phyloP scores from a whole-genome alignment of 1,139 yeast species.

The Pichia sp. region DNA sequence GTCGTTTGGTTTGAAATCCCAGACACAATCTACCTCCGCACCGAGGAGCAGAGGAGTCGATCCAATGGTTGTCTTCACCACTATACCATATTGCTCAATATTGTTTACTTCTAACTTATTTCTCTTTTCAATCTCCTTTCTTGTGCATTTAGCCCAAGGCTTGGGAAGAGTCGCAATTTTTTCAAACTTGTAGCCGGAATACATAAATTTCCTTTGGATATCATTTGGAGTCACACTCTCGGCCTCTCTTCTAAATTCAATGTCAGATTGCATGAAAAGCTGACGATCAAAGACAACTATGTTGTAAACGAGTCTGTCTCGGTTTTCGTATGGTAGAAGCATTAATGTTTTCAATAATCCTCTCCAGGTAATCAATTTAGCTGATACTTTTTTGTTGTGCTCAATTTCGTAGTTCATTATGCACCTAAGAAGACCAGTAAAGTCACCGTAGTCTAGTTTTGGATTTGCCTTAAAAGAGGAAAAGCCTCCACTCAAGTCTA shows the following conservation, averaged over 20 bases:
- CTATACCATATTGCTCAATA: slow-evolving; percentile 71
- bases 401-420: slow-evolving; percentile 52
- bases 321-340: slow-evolving; percentile 52
- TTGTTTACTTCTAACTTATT: slow-evolving; percentile 51
- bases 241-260: slow-evolving; percentile 32
- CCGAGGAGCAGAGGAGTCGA: slow-evolving; percentile 64
- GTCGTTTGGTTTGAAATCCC: slow-evolving; percentile 66
- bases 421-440: slow-evolving; percentile 55
- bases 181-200: slow-evolving; percentile 84
- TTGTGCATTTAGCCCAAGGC: slow-evolving; percentile 68
- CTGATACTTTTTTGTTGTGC: slow-evolving; percentile 43
- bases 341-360: slow-evolving; percentile 73
- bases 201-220: slow-evolving; percentile 49
- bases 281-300: slow-evolving; percentile 74
- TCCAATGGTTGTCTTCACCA: slow-evolving; percentile 83
- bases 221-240: slow-evolving; percentile 33
- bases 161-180: slow-evolving; percentile 66
- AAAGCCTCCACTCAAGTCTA: slow-evolving; percentile 65
- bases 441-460: slow-evolving; percentile 30
- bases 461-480: slow-evolving; percentile 45
- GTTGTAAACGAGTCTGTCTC: slow-evolving; percentile 60
- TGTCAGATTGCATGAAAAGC: slow-evolving; percentile 69
- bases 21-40: slow-evolving; percentile 89
- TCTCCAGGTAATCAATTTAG: slow-evolving; percentile 76
- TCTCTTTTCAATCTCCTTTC: slow-evolving; percentile 65